Evolutionary conservation across 768 basidiomycete species (phyloP).

Genomic region (Lentinula raphanica): DNA sequence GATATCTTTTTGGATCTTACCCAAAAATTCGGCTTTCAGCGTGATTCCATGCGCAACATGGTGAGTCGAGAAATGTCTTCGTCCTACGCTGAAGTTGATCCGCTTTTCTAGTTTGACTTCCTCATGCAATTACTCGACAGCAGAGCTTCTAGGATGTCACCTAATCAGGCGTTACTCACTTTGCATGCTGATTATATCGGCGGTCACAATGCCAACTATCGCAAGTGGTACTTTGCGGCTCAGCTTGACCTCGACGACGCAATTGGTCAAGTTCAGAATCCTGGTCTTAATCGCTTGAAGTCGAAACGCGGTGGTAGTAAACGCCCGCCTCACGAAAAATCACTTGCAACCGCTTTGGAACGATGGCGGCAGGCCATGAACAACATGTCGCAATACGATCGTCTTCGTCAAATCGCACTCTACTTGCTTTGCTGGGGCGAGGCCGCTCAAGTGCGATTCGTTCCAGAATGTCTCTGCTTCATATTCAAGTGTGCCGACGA

Average conservation of each 20-base stretch:
- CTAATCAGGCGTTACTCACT: conserved; percentile 90
- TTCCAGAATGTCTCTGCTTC: conserved; percentile 96
- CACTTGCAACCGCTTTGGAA: conserved; percentile 76
- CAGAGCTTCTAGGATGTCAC: conserved; percentile 94
- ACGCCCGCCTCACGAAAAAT: conserved; percentile 52
- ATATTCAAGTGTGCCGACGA: conserved; percentile 99
- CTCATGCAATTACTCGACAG: conserved; percentile 97
- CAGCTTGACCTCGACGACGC: conserved; percentile 98
- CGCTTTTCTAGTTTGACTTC: conserved; percentile 75
- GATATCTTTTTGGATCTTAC: conserved; percentile 96
- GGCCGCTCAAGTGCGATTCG: conserved; percentile 93
- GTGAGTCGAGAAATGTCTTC: conserved; percentile 31
- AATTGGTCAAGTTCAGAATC: conserved; percentile 87
- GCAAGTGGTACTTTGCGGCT: conserved; percentile 99
- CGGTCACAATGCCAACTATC: conserved; percentile 96
- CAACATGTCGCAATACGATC: conserved; percentile 97
- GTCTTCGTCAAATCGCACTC: conserved; percentile 91
- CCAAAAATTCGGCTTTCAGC: conserved; percentile 98
- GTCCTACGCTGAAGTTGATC: not conserved
- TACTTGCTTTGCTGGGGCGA: conserved; percentile 98
- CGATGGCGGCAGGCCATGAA: conserved; percentile 98
- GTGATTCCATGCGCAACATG: conserved; percentile 95
- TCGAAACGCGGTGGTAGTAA: conserved; percentile 53
- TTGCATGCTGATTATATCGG: conserved; percentile 99
- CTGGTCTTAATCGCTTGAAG: conserved; percentile 79